Base-by-base conservation (phyloP, 2,329 filamentous ascomycete genomes). In the Cladophialophora bantiana region DNA sequence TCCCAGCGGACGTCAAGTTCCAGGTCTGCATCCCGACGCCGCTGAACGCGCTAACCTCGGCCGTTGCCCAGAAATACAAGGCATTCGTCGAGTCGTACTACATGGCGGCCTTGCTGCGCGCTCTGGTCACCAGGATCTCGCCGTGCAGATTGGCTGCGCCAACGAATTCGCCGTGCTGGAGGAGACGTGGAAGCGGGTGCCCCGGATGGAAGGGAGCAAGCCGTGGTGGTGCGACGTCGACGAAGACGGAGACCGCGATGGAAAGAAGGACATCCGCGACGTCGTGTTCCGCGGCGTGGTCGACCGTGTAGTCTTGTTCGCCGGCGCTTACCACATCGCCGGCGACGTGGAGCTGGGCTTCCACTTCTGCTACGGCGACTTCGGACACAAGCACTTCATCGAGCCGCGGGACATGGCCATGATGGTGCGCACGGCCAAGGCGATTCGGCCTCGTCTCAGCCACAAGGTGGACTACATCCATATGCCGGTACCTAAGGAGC, bases 301-400 rank as follows among this genome's bases (percentile, higher is more conserved):
- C 7, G 72, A 76, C 5, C 74, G 79, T 12, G 68, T 80, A 7
- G 60, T 72, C 2, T 70, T 74, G 2, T 68, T 81, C 62, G 73
- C 75, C 6, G 68, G 70, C 7, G 70, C 70, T 7, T 74, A 20
- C 31, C 59, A 40, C 12, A 20, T 83, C 4, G 72, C 76, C 38
- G 36, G 71, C 5, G 75, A 77, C 66, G 78, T 83, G 0, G 76
- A 81, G 45, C 54, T 83, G 62, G 82, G 80, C 0, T 76, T 81
- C 36, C 82, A 84, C 70, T 75, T 84, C 20, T 84, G 83, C 73
- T 84, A 84, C 69, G 82, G 82, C 12, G 82, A 84, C 66, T 73
- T 80, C 4, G 72, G 74, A 0, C 81, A 83, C 70, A 72, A 73
- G 58, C 82, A 83, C 70, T 83, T 80, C 67, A 66, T 78, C n/a